Conservation (phyloP, 2,329 filamentous ascomycete species). For the Cladophialophora immunda region DNA sequence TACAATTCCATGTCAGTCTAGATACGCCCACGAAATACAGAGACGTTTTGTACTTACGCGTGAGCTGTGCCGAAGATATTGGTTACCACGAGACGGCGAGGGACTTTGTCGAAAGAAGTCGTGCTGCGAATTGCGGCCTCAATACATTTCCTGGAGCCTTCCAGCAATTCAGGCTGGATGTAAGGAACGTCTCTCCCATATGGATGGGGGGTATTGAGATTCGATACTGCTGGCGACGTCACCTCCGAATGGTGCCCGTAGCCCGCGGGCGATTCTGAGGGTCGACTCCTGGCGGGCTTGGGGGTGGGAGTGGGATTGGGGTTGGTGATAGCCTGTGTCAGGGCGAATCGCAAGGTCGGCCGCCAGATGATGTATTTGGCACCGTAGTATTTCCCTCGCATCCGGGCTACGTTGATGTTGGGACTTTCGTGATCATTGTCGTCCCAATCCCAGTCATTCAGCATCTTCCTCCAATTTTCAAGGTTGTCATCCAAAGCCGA, state of each 20-base stretch:
- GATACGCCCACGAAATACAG: conserved; percentile 8
- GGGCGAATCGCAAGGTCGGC: conserved; percentile 72
- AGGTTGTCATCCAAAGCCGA: conserved; percentile 58
- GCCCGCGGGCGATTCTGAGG: conserved; percentile 46
- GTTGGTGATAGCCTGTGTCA: conserved; percentile 50
- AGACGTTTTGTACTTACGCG: conserved; percentile 72
- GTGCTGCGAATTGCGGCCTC: conserved; percentile 85
- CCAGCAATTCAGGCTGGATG: conserved; percentile 42
- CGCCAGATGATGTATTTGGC: conserved; percentile 89
- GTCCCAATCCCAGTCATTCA: conserved; percentile 64
- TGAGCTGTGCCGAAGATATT: conserved; percentile 96
- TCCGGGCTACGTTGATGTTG: conserved; percentile 81
- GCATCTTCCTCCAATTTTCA: conserved; percentile 61
- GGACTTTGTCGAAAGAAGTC: conserved; percentile 75
- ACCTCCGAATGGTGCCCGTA: conserved; percentile 46
- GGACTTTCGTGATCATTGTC: conserved; percentile 74
- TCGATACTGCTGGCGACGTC: conserved; percentile 48
- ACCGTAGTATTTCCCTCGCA: conserved; percentile 95
- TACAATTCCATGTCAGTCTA: conserved; percentile 51
- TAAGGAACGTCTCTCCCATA: conserved; percentile 47
- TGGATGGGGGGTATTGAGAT: conserved; percentile 44
- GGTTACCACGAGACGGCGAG: conserved; percentile 80
- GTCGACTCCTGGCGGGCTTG: conserved; percentile 24
- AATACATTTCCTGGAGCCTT: conserved; percentile 70
- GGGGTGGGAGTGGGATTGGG: conserved; percentile 4